These are phyloP conservation scores for Artemisia argyi DNA, from an alignment of 129 eudicot genomes.

Conservation along the genomic window DNA sequence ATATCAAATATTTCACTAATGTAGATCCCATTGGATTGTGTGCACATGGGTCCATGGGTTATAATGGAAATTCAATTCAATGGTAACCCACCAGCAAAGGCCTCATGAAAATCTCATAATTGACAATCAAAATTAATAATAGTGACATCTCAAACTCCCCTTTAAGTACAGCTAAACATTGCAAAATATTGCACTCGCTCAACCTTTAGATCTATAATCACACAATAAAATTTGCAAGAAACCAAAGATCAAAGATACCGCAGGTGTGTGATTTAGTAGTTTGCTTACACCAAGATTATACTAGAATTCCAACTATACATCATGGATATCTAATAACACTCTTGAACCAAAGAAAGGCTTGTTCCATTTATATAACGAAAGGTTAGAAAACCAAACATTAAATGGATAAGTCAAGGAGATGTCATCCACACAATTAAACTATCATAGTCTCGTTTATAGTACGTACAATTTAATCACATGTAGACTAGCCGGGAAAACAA, in stretches of 20 bases:
- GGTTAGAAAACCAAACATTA: neutral
- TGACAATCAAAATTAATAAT: neutral
- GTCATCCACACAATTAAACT: constrained; percentile 17
- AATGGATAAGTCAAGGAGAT: neutral
- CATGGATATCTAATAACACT: neutral
- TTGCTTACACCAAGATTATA: constrained; percentile 2
- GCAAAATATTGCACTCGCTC: neutral
- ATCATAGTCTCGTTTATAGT: neutral
- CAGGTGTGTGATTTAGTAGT: constrained; percentile 1
- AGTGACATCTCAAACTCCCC: neutral
- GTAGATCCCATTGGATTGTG: neutral
- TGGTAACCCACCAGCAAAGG: constrained; percentile 2
- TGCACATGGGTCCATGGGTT: neutral
- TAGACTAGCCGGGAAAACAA: neutral
- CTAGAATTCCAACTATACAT: neutral
- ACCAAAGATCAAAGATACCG: neutral
- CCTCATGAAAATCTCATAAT: neutral
- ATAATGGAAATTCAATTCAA: constrained; percentile 7
- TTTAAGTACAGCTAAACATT: neutral
- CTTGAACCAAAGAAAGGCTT: neutral
- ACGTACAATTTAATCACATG: neutral
- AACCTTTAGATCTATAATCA: constrained; percentile 10
- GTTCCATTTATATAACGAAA: constrained; percentile 2
- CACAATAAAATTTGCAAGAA: neutral
- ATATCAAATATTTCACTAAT: neutral